Evolutionary conservation across 805 yeast genomes (phyloP).

Genomic region (Metahyphopichia silvanorum): DNA sequence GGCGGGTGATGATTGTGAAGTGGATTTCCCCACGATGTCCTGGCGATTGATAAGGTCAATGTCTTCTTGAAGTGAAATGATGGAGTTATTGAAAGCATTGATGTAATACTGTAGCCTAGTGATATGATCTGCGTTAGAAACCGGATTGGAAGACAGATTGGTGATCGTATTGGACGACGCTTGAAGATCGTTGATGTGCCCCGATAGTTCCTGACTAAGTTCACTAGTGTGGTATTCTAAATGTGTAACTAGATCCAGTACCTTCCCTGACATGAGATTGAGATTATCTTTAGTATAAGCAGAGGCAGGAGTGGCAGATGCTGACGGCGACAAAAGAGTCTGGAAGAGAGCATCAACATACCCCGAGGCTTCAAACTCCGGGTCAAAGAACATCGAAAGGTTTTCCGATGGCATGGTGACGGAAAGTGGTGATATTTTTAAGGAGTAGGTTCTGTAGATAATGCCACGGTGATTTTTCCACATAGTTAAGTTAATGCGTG

Average conservation of each 20-base stretch:
- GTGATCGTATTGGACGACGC: slow-evolving; percentile 11
- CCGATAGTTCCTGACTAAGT: slow-evolving; percentile 38
- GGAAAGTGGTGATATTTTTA: too few relatives aligned
- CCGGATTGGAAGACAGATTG: not conserved
- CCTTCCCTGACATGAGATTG: slow-evolving; percentile 42
- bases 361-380: slow-evolving; percentile 59
- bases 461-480: too few relatives aligned
- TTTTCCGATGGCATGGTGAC: too few relatives aligned
- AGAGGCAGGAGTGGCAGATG: slow-evolving; percentile 7
- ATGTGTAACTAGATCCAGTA: slow-evolving; percentile 53
- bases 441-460: too few relatives aligned
- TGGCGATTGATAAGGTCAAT: slow-evolving; percentile 23
- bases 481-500: too few relatives aligned
- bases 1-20: slow-evolving; percentile 6
- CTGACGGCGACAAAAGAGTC: slow-evolving; percentile 20
- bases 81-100: slow-evolving; percentile 57
- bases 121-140: slow-evolving; percentile 19
- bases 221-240: slow-evolving; percentile 63
- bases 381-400: slow-evolving; percentile 71
- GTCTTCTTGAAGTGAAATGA: slow-evolving; percentile 53
- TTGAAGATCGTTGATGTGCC: slow-evolving; percentile 46
- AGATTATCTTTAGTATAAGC: slow-evolving; percentile 31
- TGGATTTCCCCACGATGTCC: not conserved
- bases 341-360: slow-evolving; percentile 62
- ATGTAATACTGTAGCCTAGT: slow-evolving; percentile 65